phyloP scores from a whole-genome alignment of 2,329 filamentous ascomycete genomes.

The Drechslerella dactyloides region DNA sequence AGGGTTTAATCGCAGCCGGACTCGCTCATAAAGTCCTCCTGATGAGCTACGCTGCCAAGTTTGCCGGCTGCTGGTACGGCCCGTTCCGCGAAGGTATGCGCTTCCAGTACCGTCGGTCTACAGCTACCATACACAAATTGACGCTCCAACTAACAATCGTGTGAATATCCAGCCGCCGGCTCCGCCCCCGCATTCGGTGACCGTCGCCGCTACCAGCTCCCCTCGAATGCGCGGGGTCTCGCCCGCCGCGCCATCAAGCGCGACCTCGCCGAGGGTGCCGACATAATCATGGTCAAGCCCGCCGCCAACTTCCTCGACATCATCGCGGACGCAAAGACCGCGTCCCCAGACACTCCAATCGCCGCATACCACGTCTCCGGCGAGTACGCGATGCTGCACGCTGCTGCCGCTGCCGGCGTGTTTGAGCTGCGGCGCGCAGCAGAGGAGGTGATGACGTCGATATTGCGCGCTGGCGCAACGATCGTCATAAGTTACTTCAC shows the following conservation, averaged over 20 bases:
- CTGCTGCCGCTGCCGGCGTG: conserved; percentile 91
- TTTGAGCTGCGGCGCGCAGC: conserved; percentile 95
- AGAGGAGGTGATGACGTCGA: conserved; percentile 91
- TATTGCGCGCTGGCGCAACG: conserved; percentile 86
- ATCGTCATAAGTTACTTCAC: conserved; percentile 96
- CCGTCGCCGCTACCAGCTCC: conserved; percentile 94
- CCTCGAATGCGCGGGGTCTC: conserved; percentile 86
- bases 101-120: no score
- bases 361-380: conserved; percentile 97
- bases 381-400: conserved; percentile 97
- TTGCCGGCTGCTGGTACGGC: conserved; percentile 93
- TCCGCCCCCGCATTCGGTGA: conserved; percentile 91
- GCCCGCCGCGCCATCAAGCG: conserved; percentile 87
- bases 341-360: conserved; percentile 87
- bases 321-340: conserved; percentile 94
- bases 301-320: conserved; percentile 96
- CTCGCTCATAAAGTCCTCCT: conserved; percentile 88
- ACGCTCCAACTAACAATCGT: background rate
- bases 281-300: conserved; percentile 99
- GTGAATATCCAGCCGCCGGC: conserved; percentile 67
- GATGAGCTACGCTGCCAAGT: conserved; percentile 99
- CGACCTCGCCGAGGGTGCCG: conserved; percentile 91
- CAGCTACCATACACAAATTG: conserved; percentile 6
- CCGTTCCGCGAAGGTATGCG: conserved; percentile 81
- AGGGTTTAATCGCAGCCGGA: conserved; percentile 93